Conservation (phyloP, 352 stramenopile species). For the Thraustotheca clavata region DNA sequence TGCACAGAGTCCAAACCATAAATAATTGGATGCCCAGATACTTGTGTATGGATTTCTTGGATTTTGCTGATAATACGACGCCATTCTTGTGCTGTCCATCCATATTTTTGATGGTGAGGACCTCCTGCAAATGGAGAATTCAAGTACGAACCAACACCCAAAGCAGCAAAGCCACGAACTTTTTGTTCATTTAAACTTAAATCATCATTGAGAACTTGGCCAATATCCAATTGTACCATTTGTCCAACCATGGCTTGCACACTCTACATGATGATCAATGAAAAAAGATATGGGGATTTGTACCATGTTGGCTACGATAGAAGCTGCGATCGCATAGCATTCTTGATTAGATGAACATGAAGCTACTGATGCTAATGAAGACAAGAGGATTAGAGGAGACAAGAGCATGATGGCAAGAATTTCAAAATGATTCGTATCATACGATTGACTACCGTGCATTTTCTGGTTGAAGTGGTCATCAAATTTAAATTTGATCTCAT, state of each 20-base stretch:
- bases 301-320: slow-evolving; percentile 3
- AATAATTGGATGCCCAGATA: slow-evolving; percentile 43
- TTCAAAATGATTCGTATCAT: too few species aligned
- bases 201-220: slow-evolving; percentile 38
- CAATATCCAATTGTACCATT: slow-evolving; percentile 82
- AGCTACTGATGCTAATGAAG: too few species aligned
- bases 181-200: slow-evolving; percentile 35
- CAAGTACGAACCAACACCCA: slow-evolving; percentile 59
- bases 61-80: slow-evolving; percentile 39
- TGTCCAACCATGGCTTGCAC: slow-evolving; percentile 64
- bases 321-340: neutral
- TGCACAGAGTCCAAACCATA: slow-evolving; percentile 70
- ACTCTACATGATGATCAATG: slow-evolving; percentile 22
- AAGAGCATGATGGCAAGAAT: too few species aligned
- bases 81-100: slow-evolving; percentile 46
- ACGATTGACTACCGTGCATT: too few species aligned
- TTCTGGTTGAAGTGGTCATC: too few species aligned
- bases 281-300: too few species aligned
- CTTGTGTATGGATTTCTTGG: slow-evolving; percentile 39
- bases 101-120: slow-evolving; percentile 24
- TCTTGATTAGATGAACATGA: neutral
- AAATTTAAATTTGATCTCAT: too few species aligned
- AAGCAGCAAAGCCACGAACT: slow-evolving; percentile 44
- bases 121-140: slow-evolving; percentile 38
- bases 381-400: too few species aligned